Percentiles rank a stretch among this genome's conserved stretches.
phyloP scores from a whole-genome alignment of 495 filamentous ascomycete species.

The Penicillium paxilli region DNA sequence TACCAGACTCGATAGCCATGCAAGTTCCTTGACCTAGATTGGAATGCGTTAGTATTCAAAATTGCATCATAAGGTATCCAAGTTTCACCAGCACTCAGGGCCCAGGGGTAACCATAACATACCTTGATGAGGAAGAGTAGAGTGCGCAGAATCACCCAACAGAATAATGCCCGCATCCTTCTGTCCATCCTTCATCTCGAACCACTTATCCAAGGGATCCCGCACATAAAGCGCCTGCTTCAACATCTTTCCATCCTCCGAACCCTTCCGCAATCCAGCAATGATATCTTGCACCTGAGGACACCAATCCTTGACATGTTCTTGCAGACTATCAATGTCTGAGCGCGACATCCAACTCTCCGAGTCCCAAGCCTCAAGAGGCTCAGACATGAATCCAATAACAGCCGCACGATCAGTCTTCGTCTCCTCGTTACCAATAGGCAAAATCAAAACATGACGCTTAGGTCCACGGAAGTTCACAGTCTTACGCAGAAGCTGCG shows the following conservation, averaged over 20 bases:
- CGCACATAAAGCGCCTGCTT: constrained; percentile 33
- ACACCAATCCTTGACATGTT: constrained; percentile 34
- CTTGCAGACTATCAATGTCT: constrained; percentile 28
- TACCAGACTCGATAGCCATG: constrained; percentile 34
- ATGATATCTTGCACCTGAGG: constrained; percentile 32
- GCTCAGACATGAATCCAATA: constrained; percentile 34
- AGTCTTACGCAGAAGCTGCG: constrained; percentile 24
- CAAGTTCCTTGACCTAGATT: constrained; percentile 31
- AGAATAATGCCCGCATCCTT: constrained; percentile 28
- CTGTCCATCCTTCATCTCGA: constrained; percentile 25
- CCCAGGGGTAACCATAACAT: too few species aligned
- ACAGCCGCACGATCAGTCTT: constrained; percentile 25
- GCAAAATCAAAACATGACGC: constrained; percentile 26
- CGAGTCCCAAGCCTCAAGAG: constrained; percentile 29
- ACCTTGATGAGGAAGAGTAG: constrained; percentile 34
- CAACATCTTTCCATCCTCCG: constrained; percentile 26
- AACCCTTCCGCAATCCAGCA: constrained; percentile 25
- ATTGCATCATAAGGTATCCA: too few species aligned
- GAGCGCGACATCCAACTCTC: constrained; percentile 37
- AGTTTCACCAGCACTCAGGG: too few species aligned
- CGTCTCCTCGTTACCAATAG: constrained; percentile 30
- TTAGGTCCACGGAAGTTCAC: constrained; percentile 35
- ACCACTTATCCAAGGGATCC: constrained; percentile 28
- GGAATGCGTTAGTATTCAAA: too few species aligned
- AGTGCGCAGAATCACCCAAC: constrained; percentile 32